Conservation (phyloP, 2,329 filamentous ascomycete genomes). For the Emericellopsis cladophorae region DNA sequence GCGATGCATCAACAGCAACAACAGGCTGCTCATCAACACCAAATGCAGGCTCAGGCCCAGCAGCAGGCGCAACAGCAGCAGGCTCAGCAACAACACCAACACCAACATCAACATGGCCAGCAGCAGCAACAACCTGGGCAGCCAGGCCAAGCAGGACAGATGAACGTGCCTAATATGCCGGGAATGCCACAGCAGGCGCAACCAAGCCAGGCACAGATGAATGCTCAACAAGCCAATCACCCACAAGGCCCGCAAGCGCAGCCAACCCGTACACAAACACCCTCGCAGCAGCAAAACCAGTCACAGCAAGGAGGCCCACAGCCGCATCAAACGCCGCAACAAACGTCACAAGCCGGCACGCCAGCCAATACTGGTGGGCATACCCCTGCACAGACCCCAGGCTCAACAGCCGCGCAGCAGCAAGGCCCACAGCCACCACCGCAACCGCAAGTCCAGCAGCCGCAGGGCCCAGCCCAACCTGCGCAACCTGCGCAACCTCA, state of each 20-base stretch:
- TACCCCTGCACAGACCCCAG: conserved; percentile 31
- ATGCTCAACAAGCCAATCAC: conserved; percentile 10
- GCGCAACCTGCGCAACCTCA: conserved; percentile 14
- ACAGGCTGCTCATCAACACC: conserved; percentile 22
- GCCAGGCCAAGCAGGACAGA: conserved; percentile 33
- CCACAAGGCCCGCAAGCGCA: conserved; percentile 16
- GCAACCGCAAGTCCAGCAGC: conserved; percentile 22
- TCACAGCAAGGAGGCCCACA: conserved; percentile 24
- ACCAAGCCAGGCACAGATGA: conserved; percentile 7
- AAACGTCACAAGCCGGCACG: conserved; percentile 26
- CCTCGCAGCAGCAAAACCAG: conserved; percentile 20
- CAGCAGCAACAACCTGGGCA: conserved; percentile 32
- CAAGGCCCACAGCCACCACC: conserved; percentile 2
- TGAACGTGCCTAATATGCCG: conserved; percentile 33
- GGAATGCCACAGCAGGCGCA: conserved; percentile 18
- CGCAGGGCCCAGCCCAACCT: not conserved
- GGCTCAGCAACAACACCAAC: conserved; percentile 12
- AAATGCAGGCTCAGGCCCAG: conserved; percentile 15
- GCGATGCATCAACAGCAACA: conserved; percentile 29
- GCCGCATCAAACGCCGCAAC: conserved; percentile 32
- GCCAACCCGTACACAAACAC: conserved; percentile 19
- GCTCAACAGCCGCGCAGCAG: conserved; percentile 21
- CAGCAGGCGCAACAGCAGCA: conserved; percentile 16
- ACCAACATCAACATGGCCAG: conserved; percentile 13
- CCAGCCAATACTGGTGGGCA: conserved; percentile 31